phyloP scores from a whole-genome alignment of 2,329 filamentous ascomycete genomes.

The Neonectria hederae region DNA sequence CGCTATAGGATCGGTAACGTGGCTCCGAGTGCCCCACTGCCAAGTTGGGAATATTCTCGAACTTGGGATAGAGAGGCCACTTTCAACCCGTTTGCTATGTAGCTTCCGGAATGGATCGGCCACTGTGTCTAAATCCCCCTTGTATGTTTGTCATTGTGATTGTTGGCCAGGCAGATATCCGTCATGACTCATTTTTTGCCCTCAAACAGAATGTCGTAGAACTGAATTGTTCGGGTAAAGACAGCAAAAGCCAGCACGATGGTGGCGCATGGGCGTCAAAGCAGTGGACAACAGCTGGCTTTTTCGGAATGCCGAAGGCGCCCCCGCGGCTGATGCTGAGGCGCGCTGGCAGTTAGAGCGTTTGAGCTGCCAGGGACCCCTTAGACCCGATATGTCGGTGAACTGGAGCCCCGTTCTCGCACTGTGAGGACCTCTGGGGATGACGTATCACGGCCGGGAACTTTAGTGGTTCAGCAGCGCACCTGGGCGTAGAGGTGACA shows the following conservation, averaged over 20 bases:
- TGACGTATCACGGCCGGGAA: neutral
- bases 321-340: constrained; percentile 18
- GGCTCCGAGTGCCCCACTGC: constrained; percentile 35
- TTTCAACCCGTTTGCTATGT: constrained; percentile 11
- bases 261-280: neutral
- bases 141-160: constrained; percentile 2
- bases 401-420: constrained; percentile 5
- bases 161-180: constrained; percentile 3
- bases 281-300: constrained; percentile 11
- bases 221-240: neutral
- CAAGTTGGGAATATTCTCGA: constrained; percentile 42
- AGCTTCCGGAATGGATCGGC: constrained; percentile 5
- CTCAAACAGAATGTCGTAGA: constrained; percentile 23
- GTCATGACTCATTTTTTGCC: constrained; percentile 30
- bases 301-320: constrained; percentile 2
- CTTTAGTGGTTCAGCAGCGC: neutral
- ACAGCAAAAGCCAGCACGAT: neutral
- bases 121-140: constrained; percentile 1
- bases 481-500: neutral
- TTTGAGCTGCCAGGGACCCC: constrained; percentile 4
- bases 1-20: constrained; percentile 31
- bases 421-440: constrained; percentile 31
- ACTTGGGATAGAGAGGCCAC: constrained; percentile 34
- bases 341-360: constrained; percentile 6
- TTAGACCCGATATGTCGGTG: constrained; percentile 6